Evolutionary conservation across 1,139 yeast species (phyloP).

Genomic region (Scheffersomyces insectosa): DNA sequence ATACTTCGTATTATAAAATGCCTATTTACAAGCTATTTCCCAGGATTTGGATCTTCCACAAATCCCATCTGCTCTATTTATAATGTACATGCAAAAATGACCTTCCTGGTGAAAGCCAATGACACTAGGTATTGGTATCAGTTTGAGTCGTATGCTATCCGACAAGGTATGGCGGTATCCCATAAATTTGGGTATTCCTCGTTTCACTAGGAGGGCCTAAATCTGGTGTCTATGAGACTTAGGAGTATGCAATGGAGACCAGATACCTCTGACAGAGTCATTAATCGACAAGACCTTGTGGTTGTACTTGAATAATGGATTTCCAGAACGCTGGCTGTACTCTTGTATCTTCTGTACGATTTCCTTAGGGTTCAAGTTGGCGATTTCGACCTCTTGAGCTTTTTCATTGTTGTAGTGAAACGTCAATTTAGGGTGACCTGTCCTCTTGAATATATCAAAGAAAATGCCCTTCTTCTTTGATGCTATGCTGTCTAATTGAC

Average conservation of each 20-base stretch:
- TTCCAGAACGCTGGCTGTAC: slow-evolving; percentile 42
- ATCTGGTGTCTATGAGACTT: slow-evolving; percentile 69
- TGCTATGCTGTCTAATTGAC: slow-evolving; percentile 61
- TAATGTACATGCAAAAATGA: no score
- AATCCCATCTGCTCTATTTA: no score
- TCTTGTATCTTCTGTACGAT: slow-evolving; percentile 62
- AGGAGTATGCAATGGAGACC: slow-evolving; percentile 93
- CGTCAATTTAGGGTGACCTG: slow-evolving; percentile 79
- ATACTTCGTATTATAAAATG: no score
- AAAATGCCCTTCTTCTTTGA: slow-evolving; percentile 61
- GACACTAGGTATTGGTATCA: no score
- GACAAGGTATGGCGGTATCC: no score
- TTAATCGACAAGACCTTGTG: slow-evolving; percentile 79
- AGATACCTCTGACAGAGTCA: slow-evolving; percentile 88
- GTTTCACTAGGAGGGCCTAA: slow-evolving; percentile 22
- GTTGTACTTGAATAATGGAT: slow-evolving; percentile 43
- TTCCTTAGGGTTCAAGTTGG: slow-evolving; percentile 60
- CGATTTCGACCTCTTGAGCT: slow-evolving; percentile 45
- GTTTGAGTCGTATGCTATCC: no score
- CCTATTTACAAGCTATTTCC: no score
- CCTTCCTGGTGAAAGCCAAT: no score
- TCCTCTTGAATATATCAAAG: slow-evolving; percentile 65
- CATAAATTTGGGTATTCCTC: no score
- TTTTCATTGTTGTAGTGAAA: slow-evolving; percentile 19
- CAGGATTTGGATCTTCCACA: no score